Evolutionary conservation across 2,329 filamentous ascomycete species (phyloP).

Genomic region (Penicillium corylophilum): DNA sequence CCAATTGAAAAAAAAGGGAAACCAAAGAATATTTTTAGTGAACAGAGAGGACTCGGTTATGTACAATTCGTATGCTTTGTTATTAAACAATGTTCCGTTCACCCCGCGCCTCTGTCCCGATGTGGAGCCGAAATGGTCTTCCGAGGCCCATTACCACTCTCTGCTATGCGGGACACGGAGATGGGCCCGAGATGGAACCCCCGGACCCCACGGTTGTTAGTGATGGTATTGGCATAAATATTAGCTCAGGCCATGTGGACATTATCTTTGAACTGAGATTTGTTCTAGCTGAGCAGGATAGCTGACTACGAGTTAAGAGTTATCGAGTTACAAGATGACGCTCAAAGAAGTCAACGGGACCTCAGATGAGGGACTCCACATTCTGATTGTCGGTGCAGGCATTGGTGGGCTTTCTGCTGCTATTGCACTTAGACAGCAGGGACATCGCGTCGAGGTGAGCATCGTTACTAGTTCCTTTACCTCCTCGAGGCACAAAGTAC

Average conservation of each 20-base stretch:
- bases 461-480: neutral
- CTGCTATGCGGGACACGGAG: neutral
- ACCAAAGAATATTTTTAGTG: neutral
- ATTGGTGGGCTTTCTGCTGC: slow-evolving; percentile 36
- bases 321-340: slow-evolving; percentile 14
- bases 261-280: too few relatives aligned
- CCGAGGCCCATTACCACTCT: neutral
- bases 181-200: neutral
- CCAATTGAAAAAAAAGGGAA: too few relatives aligned
- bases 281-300: too few relatives aligned
- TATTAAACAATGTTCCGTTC: too few relatives aligned
- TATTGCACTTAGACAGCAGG: slow-evolving; percentile 54
- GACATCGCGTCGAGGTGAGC: slow-evolving; percentile 46
- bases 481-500: too few relatives aligned
- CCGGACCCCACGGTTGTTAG: neutral
- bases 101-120: slow-evolving; percentile 3
- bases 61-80: slow-evolving; percentile 7
- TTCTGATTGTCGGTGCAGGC: slow-evolving; percentile 36
- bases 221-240: slow-evolving; percentile 1
- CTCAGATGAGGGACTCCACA: slow-evolving; percentile 20
- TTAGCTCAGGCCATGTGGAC: neutral
- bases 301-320: too few relatives aligned
- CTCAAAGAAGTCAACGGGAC: slow-evolving; percentile 11
- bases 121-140: slow-evolving; percentile 29
- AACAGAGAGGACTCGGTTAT: neutral